These are phyloP conservation scores for Westerdykella aurantiaca DNA, from an alignment of 2,329 filamentous ascomycete species.

Conservation along the genomic window DNA sequence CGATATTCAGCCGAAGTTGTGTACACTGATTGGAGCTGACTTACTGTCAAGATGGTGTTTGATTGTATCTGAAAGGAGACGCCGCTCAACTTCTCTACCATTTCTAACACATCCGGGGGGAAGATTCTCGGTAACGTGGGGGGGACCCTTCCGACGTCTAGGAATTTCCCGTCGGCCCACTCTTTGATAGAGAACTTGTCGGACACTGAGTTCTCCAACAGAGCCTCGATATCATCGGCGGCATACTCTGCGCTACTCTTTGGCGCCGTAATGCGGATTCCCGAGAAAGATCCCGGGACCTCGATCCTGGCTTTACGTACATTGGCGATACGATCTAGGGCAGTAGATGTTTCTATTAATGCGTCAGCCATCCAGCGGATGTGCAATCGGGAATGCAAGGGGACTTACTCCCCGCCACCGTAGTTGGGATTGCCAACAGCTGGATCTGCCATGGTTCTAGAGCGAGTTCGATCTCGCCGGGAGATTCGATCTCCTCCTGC, in stretches of 20 bases:
- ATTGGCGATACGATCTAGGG: slow-evolving; percentile 24
- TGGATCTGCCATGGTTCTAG: slow-evolving; percentile 30
- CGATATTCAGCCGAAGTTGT: slow-evolving; percentile 3
- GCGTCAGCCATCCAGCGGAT: slow-evolving; percentile 1
- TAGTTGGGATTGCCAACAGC: slow-evolving; percentile 18
- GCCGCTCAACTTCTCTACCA: slow-evolving; percentile 18
- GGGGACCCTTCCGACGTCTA: neutral
- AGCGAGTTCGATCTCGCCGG: slow-evolving; percentile 32
- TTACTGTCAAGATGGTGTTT: slow-evolving; percentile 12
- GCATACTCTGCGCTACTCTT: slow-evolving; percentile 33
- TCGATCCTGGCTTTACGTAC: slow-evolving; percentile 28
- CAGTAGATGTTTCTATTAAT: slow-evolving; percentile 12
- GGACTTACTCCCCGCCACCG: neutral
- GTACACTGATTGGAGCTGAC: slow-evolving; percentile 1
- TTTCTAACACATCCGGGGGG: slow-evolving; percentile 12
- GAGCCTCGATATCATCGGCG: slow-evolving; percentile 28
- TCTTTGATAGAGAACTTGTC: slow-evolving; percentile 8
- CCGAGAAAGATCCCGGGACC: slow-evolving; percentile 15
- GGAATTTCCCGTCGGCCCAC: neutral
- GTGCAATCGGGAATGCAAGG: neutral
- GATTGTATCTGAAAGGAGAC: slow-evolving; percentile 15
- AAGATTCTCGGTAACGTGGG: slow-evolving; percentile 5
- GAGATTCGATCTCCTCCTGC: slow-evolving; percentile 32
- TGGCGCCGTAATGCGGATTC: slow-evolving; percentile 35
- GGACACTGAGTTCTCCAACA: slow-evolving; percentile 13